phyloP scores from a whole-genome alignment of 2,329 filamentous ascomycete genomes.

The Monosporascus cannonballus region DNA sequence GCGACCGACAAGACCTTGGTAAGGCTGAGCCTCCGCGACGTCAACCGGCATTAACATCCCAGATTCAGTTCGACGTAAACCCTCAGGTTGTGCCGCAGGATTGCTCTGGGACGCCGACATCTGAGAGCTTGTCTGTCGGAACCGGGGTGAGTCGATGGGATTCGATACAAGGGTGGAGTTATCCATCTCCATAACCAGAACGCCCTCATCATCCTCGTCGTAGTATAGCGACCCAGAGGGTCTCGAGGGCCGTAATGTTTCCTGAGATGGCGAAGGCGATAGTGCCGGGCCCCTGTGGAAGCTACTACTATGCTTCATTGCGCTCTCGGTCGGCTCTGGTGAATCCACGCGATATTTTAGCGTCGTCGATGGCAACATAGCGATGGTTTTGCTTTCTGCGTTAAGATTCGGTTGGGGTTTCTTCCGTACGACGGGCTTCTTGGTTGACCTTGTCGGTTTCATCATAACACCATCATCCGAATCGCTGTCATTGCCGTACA shows the following conservation, averaged over 20 bases:
- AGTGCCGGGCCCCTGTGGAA: conserved; percentile 43
- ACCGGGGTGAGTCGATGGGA: conserved; percentile 11
- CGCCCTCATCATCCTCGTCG: conserved; percentile 53
- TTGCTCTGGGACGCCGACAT: conserved; percentile 43
- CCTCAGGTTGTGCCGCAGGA: conserved; percentile 46
- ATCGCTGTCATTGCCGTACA: conserved; percentile 50
- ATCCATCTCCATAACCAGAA: conserved; percentile 49
- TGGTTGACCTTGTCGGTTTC: conserved; percentile 56
- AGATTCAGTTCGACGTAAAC: conserved; percentile 72
- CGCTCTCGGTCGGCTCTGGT: conserved; percentile 57
- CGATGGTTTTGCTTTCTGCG: conserved; percentile 76
- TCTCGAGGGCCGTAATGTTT: conserved; percentile 69
- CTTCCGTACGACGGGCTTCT: conserved; percentile 46
- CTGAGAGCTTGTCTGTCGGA: conserved; percentile 30
- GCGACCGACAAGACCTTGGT: conserved; percentile 65
- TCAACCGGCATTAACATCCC: conserved; percentile 91
- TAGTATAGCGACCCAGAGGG: conserved; percentile 61
- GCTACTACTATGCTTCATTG: conserved; percentile 53
- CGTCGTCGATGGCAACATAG: conserved; percentile 80
- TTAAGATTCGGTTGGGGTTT: conserved; percentile 36
- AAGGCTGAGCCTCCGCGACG: conserved; percentile 58
- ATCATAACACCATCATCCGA: conserved; percentile 82
- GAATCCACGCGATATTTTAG: conserved; percentile 78
- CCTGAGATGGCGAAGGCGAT: conserved; percentile 74
- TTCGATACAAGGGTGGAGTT: conserved; percentile 24